Conservation (phyloP, 2,329 filamentous ascomycete species). For the Paramyrothecium roridum region DNA sequence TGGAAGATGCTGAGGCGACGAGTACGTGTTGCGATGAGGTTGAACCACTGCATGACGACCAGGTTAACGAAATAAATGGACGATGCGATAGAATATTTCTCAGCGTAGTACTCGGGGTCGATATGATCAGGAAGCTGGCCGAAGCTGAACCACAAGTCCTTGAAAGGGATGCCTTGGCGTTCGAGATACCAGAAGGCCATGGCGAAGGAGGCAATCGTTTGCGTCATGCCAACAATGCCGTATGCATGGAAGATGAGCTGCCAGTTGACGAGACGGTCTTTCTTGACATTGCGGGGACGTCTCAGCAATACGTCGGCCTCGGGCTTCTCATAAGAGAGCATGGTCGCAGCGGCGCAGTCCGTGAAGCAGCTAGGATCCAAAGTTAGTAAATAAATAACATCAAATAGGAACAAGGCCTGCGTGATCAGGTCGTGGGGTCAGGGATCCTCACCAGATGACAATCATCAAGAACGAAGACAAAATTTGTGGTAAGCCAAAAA, state of each 20-base stretch:
- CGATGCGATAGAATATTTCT: conserved; percentile 60
- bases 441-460: conserved; percentile 49
- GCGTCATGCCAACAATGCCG: conserved; percentile 63
- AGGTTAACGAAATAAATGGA: conserved; percentile 79
- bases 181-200: conserved; percentile 67
- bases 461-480: conserved; percentile 73
- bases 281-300: conserved; percentile 64
- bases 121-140: conserved; percentile 48
- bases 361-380: conserved; percentile 60
- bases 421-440: neutral
- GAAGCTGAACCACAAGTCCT: conserved; percentile 65
- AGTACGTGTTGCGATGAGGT: conserved; percentile 67
- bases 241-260: conserved; percentile 72
- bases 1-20: conserved; percentile 66
- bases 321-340: conserved; percentile 72
- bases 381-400: neutral
- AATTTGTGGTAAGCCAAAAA: conserved; percentile 71
- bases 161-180: conserved; percentile 62
- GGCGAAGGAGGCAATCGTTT: conserved; percentile 57
- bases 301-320: conserved; percentile 73
- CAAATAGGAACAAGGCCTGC: neutral
- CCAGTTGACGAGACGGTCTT: conserved; percentile 71
- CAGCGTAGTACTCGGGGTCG: conserved; percentile 50
- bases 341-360: conserved; percentile 70
- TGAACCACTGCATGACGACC: conserved; percentile 81